phyloP scores from a whole-genome alignment of 805 yeast genomes.

The Pichia cabralensis region DNA sequence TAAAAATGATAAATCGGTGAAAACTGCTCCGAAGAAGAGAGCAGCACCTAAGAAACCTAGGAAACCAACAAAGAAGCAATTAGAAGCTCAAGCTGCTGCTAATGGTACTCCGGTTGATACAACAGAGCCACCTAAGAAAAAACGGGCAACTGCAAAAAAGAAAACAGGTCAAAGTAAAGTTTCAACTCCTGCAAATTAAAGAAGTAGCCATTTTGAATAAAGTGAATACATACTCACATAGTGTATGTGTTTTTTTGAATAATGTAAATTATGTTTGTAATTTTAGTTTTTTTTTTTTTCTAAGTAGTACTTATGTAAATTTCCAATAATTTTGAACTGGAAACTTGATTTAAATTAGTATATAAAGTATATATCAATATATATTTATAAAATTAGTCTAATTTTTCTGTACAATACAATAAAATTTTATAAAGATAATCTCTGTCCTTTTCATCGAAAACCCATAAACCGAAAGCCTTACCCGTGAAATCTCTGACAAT shows the following conservation, averaged over 20 bases:
- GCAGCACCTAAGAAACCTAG: slow-evolving; percentile 21
- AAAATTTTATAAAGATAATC: slow-evolving; percentile 40
- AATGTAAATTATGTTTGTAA: neutral
- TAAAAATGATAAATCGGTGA: neutral
- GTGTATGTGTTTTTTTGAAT: too few relatives aligned
- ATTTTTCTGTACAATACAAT: slow-evolving; percentile 20
- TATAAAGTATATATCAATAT: neutral
- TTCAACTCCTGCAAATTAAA: neutral
- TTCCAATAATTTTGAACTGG: neutral
- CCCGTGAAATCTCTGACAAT: slow-evolving; percentile 60
- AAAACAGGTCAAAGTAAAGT: too few relatives aligned
- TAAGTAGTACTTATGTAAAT: too few relatives aligned
- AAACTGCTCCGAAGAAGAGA: slow-evolving; percentile 12
- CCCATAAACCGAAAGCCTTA: slow-evolving; percentile 72
- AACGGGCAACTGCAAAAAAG: slow-evolving; percentile 21
- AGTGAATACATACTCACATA: too few relatives aligned
- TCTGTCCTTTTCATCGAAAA: slow-evolving; percentile 60
- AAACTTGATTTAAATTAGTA: neutral
- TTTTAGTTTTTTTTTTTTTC: neutral
- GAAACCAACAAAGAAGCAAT: slow-evolving; percentile 26
- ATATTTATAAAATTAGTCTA: neutral
- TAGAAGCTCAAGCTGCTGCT: slow-evolving; percentile 21
- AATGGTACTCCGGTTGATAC: slow-evolving; percentile 10
- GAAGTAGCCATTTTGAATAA: too few relatives aligned
- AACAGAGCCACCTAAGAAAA: slow-evolving; percentile 21